Percentiles rank a stretch among this genome's conserved stretches.
Evolutionary conservation across 2,329 filamentous ascomycete genomes (phyloP).

Genomic region (Ophiostoma sp.): DNA sequence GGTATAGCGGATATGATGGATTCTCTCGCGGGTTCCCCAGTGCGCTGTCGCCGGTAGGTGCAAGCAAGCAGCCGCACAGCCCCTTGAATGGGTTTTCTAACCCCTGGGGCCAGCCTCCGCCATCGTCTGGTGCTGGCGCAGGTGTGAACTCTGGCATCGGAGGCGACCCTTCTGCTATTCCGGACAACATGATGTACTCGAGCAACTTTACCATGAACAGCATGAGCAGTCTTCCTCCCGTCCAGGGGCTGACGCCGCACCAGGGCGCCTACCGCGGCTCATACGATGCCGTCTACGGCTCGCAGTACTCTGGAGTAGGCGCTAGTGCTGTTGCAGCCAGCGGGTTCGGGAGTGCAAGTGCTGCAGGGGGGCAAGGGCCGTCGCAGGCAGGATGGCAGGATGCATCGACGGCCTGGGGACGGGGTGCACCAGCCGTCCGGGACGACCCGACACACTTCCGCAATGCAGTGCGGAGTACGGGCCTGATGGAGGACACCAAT

Average conservation of each 20-base stretch:
- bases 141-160: conserved; percentile 11
- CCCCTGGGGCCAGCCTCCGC: conserved; percentile 16
- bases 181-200: conserved; percentile 28
- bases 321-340: background rate
- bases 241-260: conserved; percentile 32
- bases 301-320: background rate
- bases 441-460: conserved; percentile 30
- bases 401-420: conserved; percentile 28
- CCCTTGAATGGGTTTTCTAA: conserved; percentile 14
- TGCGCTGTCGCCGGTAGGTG: conserved; percentile 24
- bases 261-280: conserved; percentile 9
- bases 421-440: conserved; percentile 20
- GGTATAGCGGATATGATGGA: conserved; percentile 9
- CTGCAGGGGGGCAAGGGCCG: background rate
- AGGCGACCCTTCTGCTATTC: background rate
- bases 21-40: conserved; percentile 27
- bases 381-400: conserved; percentile 24
- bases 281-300: background rate
- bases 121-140: conserved; percentile 13
- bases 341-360: background rate
- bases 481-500: conserved; percentile 27
- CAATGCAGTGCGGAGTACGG: conserved; percentile 26
- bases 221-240: conserved; percentile 31
- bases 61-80: conserved; percentile 2
- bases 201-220: conserved; percentile 30